Evolutionary conservation across 1,139 yeast genomes (phyloP), one percentile per base, ranked within the genome.

Genomic region (Kodamaea derodonti): DNA sequence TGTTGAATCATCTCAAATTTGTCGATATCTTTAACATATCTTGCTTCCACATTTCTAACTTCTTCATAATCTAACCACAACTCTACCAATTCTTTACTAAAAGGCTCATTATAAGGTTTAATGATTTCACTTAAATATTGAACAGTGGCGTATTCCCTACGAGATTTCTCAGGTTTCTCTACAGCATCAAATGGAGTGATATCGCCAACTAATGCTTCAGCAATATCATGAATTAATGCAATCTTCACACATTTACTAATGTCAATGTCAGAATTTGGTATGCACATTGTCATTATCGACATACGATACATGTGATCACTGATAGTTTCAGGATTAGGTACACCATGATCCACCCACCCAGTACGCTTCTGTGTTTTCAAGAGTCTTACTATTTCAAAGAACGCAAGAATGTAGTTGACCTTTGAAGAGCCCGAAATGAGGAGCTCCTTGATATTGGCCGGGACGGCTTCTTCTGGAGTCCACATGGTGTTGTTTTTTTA

Each of bases 291-390:
- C 35, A 90, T 79, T 29, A 90, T 69, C 4, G 90, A 80, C 97
- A 94, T 92, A 41, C 99, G 74, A 56, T 92, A 92, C 97, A 92
- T 92, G 58, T 92, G 99, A 58, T 92, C 98, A 13, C 90, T 74
- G 37, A 92, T 90, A 33, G 90, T 80, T 58, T 92, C 94, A 1
- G 74, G 72, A 20, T 61, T 51, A 0, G 78, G 72, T 23, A 92
- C 71, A 11, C 76, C 78, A 50, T 78, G 78, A 51, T 88, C 90
- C 20, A 92, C 59, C 98, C 98, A 92, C 2, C 98, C 98, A 1
- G 97, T 90, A 53, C 98, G 75, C 47, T 75, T 80, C 48, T 87
- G 95, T 5, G 80, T 68, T 60, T 92, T 92, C 49, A 92, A 70
- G 25, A 78, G 71, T 36, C 85, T 74, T 2, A 88, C 75, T 33